Conservation (phyloP, 345 rosid genomes). For the Carallia brachiata region DNA sequence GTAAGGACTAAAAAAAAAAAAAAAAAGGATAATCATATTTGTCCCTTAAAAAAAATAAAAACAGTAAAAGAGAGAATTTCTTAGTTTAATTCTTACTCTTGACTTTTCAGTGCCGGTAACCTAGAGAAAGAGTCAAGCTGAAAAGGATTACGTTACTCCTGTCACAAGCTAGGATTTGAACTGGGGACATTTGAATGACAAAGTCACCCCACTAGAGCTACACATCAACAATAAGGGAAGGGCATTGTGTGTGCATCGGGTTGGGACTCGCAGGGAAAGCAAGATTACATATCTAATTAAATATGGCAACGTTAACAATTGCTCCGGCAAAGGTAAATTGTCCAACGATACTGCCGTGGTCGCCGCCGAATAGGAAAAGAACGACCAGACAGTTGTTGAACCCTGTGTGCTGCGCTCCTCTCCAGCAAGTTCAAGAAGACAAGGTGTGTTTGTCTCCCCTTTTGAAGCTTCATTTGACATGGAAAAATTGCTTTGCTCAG, state of each 20-base stretch:
- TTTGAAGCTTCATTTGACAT: background rate
- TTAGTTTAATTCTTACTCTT: too few relatives aligned
- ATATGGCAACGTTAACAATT: conserved; percentile 14
- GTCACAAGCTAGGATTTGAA: too few relatives aligned
- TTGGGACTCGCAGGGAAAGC: background rate
- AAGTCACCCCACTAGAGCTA: too few relatives aligned
- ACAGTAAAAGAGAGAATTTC: too few relatives aligned
- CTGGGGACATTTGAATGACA: too few relatives aligned
- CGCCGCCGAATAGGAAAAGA: background rate
- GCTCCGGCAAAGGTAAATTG: conserved; percentile 12
- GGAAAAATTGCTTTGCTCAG: too few relatives aligned
- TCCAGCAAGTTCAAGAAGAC: conserved; percentile 35
- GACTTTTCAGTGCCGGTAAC: too few relatives aligned
- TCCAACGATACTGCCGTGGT: conserved; percentile 4
- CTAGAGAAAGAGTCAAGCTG: too few relatives aligned
- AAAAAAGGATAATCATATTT: too few relatives aligned
- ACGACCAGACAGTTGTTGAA: conserved; percentile 16
- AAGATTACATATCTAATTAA: background rate
- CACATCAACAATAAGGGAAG: background rate
- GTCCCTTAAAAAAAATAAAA: too few relatives aligned
- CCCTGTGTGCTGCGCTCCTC: conserved; percentile 44
- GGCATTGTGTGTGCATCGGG: background rate
- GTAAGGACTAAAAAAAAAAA: too few relatives aligned
- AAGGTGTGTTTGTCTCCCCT: conserved; percentile 3
- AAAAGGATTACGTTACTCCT: too few relatives aligned